Conservation (phyloP, 2,329 filamentous ascomycete genomes). For the Teratosphaeria pseudoeucalypti region DNA sequence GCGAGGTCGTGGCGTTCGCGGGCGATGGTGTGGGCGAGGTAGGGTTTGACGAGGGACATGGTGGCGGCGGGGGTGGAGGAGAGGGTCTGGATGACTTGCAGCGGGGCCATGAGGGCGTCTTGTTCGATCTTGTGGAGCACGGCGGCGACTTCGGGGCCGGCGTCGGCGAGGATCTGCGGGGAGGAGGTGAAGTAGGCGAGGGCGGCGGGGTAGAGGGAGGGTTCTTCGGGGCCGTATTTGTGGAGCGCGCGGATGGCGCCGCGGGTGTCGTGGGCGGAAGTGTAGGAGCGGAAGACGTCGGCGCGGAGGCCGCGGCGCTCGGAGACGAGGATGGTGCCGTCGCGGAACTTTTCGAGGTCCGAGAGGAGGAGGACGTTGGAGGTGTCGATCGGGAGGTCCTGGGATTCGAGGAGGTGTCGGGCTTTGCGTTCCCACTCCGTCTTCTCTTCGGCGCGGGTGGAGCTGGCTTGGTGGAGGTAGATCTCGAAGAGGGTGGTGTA, state of each 20-base stretch:
- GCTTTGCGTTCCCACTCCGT: conserved; percentile 84
- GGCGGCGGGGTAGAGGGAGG: conserved; percentile 83
- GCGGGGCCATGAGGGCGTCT: conserved; percentile 84
- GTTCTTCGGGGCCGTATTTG: conserved; percentile 86
- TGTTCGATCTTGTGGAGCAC: conserved; percentile 80
- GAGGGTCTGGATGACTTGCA: conserved; percentile 92
- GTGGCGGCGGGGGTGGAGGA: conserved; percentile 72
- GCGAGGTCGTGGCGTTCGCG: conserved; percentile 80
- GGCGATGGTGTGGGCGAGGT: conserved; percentile 79
- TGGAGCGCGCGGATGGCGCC: conserved; percentile 81
- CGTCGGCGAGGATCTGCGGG: conserved; percentile 68
- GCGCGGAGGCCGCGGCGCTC: conserved; percentile 86
- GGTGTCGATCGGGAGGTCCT: conserved; percentile 77
- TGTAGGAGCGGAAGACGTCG: conserved; percentile 95
- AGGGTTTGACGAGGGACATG: conserved; percentile 94
- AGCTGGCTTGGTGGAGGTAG: conserved; percentile 82
- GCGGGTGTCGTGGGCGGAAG: conserved; percentile 77
- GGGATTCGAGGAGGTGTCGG: conserved; percentile 73
- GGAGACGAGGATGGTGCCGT: conserved; percentile 83
- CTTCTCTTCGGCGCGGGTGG: conserved; percentile 58
- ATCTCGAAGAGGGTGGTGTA: conserved; percentile 97
- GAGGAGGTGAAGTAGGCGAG: conserved; percentile 89
- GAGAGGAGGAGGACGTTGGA: conserved; percentile 91
- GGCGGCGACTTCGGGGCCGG: conserved; percentile 68
- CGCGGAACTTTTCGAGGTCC: conserved; percentile 78